Evolutionary conservation across 306 rosid genomes (phyloP).

Genomic region (Gastrolobium bilobum): DNA sequence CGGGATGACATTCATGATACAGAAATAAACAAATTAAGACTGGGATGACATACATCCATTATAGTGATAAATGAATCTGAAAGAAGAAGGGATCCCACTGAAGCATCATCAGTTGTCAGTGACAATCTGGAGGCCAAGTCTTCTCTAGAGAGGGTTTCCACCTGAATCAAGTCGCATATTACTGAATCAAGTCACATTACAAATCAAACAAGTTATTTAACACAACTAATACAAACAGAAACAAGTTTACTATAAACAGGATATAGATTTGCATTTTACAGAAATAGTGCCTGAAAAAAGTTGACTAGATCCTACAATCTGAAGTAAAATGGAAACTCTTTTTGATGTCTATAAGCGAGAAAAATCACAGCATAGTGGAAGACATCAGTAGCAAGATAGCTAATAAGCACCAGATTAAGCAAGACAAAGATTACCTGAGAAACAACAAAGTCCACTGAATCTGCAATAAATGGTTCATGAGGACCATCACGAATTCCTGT

Average conservation of each 20-base stretch:
- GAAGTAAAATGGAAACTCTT: neutral
- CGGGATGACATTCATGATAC: conserved; percentile 9
- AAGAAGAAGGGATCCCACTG: conserved; percentile 88
- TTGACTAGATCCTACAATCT: conserved; percentile 7
- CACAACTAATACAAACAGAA: conserved; percentile 13
- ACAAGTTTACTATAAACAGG: conserved; percentile 5
- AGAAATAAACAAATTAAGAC: conserved; percentile 39
- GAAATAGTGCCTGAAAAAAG: conserved; percentile 29
- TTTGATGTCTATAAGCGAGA: conserved; percentile 24
- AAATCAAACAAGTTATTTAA: conserved; percentile 23
- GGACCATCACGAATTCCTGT: conserved; percentile 99
- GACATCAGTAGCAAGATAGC: conserved; percentile 28
- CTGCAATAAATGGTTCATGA: conserved; percentile 98
- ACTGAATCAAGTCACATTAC: conserved; percentile 26
- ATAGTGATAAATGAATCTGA: conserved; percentile 87
- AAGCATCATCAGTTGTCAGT: conserved; percentile 84
- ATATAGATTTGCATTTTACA: conserved; percentile 28
- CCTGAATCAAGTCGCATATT: conserved; percentile 61
- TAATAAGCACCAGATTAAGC: conserved; percentile 38
- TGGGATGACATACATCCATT: conserved; percentile 89
- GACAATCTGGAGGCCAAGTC: conserved; percentile 97
- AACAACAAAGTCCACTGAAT: conserved; percentile 98
- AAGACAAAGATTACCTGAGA: conserved; percentile 82
- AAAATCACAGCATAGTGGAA: conserved; percentile 21
- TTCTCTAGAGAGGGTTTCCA: conserved; percentile 91